Evolutionary conservation across 768 basidiomycete species (phyloP), one percentile per base, ranked within the genome.

Genomic region (Lactifluus rugatus): DNA sequence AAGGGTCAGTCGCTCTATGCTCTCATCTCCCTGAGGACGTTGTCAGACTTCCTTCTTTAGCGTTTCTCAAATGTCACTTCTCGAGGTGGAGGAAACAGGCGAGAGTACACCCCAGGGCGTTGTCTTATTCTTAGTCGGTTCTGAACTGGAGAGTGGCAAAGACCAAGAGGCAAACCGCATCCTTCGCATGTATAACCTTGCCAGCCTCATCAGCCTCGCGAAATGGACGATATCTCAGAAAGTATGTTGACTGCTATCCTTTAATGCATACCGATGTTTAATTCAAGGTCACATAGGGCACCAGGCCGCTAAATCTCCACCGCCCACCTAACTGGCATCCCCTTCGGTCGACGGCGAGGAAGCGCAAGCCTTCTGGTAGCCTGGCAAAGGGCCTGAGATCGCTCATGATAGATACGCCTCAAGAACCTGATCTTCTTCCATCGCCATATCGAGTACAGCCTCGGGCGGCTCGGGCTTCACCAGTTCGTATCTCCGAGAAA

Each of bases 161-260:
- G 82, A 87, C 37, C 70, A 76, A 51, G 86, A 88, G 62, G 68
- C 75, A 7, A 65, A 75, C 39, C 76, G 82, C 48, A 73, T 75
- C 7, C 70, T 91, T 41, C 81, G 90, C 41, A 91, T 93, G 89
- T 93, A 93, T 69, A 92, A 84, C 65, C 75, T 93, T 19, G 75
- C 81, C 19, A 89, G 89, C 66, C 71, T 93, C 6, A 77, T 79
- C 9, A 90, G 79, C 64, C 76, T 93, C 13, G 87, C 86, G 1
- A 83, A 82, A 65, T 92, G 86, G 86, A 76, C 81, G 0, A 71
- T 84, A 17, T 72, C 83, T 10, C 82, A 85, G 57, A 85, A 84
- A 70, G 89, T 85, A 61, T 42, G 71, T 51, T 3, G 4, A 13
- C 28, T 19, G 39, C n/a, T 6, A 10, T 46, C 36, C 21, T 28